phyloP scores from a whole-genome alignment of 441 rosid species.

The Metrosideros polymorpha region DNA sequence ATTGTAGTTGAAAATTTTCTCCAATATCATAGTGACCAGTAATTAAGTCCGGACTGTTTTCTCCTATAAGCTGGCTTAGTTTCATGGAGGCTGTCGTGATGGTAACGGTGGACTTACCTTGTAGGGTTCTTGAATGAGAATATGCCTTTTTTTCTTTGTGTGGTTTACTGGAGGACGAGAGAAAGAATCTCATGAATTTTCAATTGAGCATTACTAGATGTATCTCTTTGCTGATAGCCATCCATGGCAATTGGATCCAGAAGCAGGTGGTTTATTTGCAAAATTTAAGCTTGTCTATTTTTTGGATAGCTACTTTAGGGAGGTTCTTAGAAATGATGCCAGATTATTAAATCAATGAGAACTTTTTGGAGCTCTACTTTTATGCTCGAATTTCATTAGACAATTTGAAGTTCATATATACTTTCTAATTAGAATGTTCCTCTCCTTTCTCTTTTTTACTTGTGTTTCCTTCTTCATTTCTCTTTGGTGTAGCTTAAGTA shows the following conservation, averaged over 20 bases:
- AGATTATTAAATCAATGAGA: neutral
- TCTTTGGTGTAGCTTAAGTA: neutral
- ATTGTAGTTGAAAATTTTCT: neutral
- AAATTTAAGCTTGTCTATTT: neutral
- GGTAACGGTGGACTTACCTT: neutral
- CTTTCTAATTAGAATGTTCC: neutral
- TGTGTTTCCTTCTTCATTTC: neutral
- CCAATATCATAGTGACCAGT: neutral
- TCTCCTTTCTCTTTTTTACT: neutral
- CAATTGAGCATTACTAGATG: neutral
- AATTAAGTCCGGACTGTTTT: neutral
- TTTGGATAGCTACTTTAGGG: neutral
- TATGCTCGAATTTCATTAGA: neutral
- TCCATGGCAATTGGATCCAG: neutral
- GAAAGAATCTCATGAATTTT: neutral
- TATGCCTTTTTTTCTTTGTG: neutral
- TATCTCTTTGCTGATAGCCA: neutral
- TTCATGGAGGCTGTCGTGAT: neutral
- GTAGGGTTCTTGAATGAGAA: neutral
- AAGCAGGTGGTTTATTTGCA: neutral
- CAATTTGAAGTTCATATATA: neutral
- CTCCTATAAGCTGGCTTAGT: neutral
- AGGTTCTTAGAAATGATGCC: neutral
- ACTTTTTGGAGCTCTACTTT: neutral
- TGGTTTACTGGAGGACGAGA: neutral